Evolutionary conservation across 1,284 basidiomycete species (phyloP), one percentile per base, ranked within the genome.

Genomic region (Ustilago xerochloae): DNA sequence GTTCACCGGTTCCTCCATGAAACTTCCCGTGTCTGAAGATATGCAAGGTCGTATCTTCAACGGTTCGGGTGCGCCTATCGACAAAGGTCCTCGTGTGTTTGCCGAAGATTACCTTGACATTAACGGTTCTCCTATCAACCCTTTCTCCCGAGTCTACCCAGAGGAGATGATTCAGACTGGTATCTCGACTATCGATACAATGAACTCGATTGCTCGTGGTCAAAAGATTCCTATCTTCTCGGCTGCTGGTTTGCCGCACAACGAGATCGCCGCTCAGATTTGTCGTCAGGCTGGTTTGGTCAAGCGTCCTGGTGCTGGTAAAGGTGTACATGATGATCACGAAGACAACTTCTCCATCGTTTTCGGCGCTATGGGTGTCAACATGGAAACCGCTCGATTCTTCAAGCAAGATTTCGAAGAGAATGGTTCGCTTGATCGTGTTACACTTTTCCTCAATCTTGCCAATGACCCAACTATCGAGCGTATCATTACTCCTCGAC

Each of bases 101-200:
- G 97, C 97, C 24, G 97, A 99, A 87, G 97, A 99, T 85, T 99
- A 98, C 86, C 88, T 99, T 76, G 97, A 99, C 86, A 99, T 99
- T 86, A 98, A 99, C 86, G 97, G 95, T 92, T 97, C 94, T 6
- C 97, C 96, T 51, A 99, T 99, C 87, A 99, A 99, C 87, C 97
- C 97, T 16, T 99, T 92, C 87, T 94, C 94, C 69, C 94, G 97
- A 85, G 97, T 98, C 87, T 99, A 99, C 87, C 97, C 97, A 71
- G 97, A 99, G 86, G 96, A 99, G 87, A 99, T 99, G 97, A 99
- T 99, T 79, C 97, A 99, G 86, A 99, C 97, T 20, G 97, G 97
- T 87, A 99, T 99, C 85, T 98, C 96, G 38, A 99, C 97, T 33
- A 84, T 84, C 61, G 82, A 84, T 60, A 77, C 73, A 26, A 86